Conservation (phyloP, 495 filamentous ascomycete species). For the Cryomyces minteri region DNA sequence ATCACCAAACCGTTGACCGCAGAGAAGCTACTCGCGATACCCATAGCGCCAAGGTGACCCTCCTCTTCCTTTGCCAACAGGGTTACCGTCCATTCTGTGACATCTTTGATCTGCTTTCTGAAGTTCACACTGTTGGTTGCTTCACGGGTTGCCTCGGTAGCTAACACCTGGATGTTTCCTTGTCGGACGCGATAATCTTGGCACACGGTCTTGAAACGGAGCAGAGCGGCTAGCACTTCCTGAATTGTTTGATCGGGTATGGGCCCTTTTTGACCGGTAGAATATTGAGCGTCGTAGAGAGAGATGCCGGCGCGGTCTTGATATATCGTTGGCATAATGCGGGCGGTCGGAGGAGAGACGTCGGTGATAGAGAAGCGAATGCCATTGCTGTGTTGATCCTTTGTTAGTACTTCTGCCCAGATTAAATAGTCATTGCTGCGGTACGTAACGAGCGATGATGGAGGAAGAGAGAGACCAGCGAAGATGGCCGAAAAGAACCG, state of each 20-base stretch:
- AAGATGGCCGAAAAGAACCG: too few relatives aligned
- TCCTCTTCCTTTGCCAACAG: conserved; percentile 66
- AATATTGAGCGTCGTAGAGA: conserved; percentile 69
- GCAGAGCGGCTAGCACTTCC: conserved; percentile 41
- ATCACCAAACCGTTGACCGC: conserved; percentile 57
- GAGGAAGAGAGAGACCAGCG: too few relatives aligned
- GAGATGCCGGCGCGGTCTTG: conserved; percentile 65
- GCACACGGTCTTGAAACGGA: conserved; percentile 59
- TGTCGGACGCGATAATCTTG: conserved; percentile 45
- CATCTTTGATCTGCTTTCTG: conserved; percentile 36
- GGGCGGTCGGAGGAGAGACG: conserved; percentile 45
- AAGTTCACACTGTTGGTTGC: conserved; percentile 58
- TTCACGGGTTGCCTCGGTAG: conserved; percentile 75
- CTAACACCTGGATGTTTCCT: conserved; percentile 51
- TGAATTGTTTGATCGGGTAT: conserved; percentile 48
- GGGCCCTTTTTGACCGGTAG: conserved; percentile 21
- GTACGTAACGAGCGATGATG: too few relatives aligned
- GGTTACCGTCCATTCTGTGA: conserved; percentile 45
- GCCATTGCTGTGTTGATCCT: conserved; percentile 46
- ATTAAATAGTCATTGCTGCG: too few relatives aligned
- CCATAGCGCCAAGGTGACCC: conserved; percentile 66
- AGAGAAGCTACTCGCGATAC: conserved; percentile 57
- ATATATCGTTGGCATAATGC: conserved; percentile 60
- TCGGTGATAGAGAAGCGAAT: conserved; percentile 86
- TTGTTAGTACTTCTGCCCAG: too few relatives aligned